Base-by-base conservation (phyloP, 2,329 filamentous ascomycete genomes). In the Neodidymelliopsis sp. region DNA sequence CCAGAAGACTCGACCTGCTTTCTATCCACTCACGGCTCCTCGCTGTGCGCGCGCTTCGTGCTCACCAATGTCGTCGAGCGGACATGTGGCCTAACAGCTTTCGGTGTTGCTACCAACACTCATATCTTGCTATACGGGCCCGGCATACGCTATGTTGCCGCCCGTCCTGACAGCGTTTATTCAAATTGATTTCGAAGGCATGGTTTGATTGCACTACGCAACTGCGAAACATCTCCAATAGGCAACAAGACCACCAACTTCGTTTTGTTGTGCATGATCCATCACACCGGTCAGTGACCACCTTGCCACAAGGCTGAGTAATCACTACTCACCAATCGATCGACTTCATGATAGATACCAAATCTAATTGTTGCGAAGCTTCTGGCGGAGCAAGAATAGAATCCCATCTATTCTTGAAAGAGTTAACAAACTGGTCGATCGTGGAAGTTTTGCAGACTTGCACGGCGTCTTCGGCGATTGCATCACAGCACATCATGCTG, bases 41-140 rank as follows among this genome's bases (percentile, higher is more conserved):
- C 37, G 48, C 13, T 45, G 50, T 53, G 58, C 54, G 59, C 59
- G 58, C 58, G 58, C 59, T 60, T 62, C 54, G 22, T n/a, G 13
- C 35, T 28, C 12, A 23, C 15, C 15, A 20, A 37, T 16, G 31
- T 28, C 9, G 4, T 12, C 11, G 27, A n/a, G 8, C 23, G 15
- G 42, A 23, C 24, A 8, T 30, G 31, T 25, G 33, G 29, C 16
- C n/a, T 43, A 15, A 27, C 6, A 20, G 24, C 38, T 31, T n/a
- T n/a, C n/a, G n/a, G n/a, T n/a, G n/a, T n/a, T 12, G 27, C 49
- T 38, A 38, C 41, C 33, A 44, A 56, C 43, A 31, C 29, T 37
- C 16, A 27, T 27, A 40, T 49, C 49, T 59, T 47, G 48, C 43
- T 19, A 25, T 31, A 15, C 33, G 18, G 11, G 6, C 37, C 31